These are phyloP conservation scores for Jimgerdemannia flammicorona DNA, from an alignment of 192 early-diverging fungal species.

Conservation along the genomic window DNA sequence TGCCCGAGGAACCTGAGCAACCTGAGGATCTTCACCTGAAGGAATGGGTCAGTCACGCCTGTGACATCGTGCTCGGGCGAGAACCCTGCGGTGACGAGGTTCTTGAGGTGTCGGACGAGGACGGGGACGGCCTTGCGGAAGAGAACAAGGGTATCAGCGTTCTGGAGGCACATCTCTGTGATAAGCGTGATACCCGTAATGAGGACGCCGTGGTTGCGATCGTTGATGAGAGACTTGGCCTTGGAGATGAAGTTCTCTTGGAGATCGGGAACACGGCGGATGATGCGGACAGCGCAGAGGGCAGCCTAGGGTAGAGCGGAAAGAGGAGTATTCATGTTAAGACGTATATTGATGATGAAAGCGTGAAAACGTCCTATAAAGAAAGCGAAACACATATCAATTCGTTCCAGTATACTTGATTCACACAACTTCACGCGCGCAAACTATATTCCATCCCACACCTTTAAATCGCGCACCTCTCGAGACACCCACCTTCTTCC, in stretches of 20 bases:
- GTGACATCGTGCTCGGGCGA: conserved; percentile 95
- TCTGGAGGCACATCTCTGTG: conserved; percentile 82
- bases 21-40: conserved; percentile 91
- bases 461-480: background rate
- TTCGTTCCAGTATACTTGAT: too few species aligned
- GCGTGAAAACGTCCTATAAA: background rate
- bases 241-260: conserved; percentile 78
- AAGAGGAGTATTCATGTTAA: background rate
- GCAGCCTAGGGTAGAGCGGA: conserved; percentile 58
- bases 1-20: conserved; percentile 86
- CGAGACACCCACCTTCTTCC: conserved; percentile 79
- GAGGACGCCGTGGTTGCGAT: conserved; percentile 95
- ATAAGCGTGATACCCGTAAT: conserved; percentile 88
- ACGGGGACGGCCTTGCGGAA: conserved; percentile 79
- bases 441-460: background rate
- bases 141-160: conserved; percentile 60
- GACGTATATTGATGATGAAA: background rate
- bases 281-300: conserved; percentile 87
- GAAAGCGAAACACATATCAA: background rate
- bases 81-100: conserved; percentile 79
- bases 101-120: conserved; percentile 85
- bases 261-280: conserved; percentile 92
- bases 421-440: too few species aligned
- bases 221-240: conserved; percentile 72
- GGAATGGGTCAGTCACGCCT: conserved; percentile 96